Evolutionary conservation across 768 basidiomycete species (phyloP), one percentile per base, ranked within the genome.

Genomic region (Lactarius evosmus): DNA sequence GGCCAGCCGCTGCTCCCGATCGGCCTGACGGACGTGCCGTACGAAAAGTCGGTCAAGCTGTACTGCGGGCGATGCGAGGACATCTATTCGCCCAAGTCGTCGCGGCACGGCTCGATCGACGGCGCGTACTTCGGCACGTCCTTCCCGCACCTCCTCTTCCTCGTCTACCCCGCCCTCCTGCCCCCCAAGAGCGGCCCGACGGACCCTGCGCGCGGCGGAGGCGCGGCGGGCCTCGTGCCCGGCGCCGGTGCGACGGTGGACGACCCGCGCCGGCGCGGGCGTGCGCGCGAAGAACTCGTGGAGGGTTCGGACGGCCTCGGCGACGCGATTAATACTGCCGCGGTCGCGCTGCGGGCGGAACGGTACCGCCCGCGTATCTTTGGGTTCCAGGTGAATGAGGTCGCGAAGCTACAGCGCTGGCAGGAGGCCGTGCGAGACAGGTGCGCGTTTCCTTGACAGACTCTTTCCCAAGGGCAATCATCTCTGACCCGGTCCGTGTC

Each of bases 11-110:
- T 99, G 67, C 90, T 98, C 34, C 97, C 97, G 17, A 93, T 98
- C 67, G 97, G 97, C 19, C 86, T 98, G 32, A 95, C 92, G 65
- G 97, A 99, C 75, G 82, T 94, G n/a, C 91, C 97, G 0, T 98
- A 97, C 75, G 93, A 97, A 74, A 99, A 98, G 78, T 95, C 94
- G 33, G 96, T 98, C 74, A 99, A 99, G 74, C 89, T 99, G 56
- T 98, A 95, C 77, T 99, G 97, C 74, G 95, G 95, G 2, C 88
- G 95, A 40, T 99, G 97, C 76, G 96, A 99, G 77, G 97, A 99
- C 76, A 88, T 99, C 69, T 99, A 98, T 77, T 93, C 91, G 0
- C 97, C 97, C 40, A 99, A 99, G 75, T 95, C 92, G 1, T 95
- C 94, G 6, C 85, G 96, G 32, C 97, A 99, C 74, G 96, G 96